Base-by-base conservation (phyloP, 805 yeast genomes). In the Starmerella kuoi region DNA sequence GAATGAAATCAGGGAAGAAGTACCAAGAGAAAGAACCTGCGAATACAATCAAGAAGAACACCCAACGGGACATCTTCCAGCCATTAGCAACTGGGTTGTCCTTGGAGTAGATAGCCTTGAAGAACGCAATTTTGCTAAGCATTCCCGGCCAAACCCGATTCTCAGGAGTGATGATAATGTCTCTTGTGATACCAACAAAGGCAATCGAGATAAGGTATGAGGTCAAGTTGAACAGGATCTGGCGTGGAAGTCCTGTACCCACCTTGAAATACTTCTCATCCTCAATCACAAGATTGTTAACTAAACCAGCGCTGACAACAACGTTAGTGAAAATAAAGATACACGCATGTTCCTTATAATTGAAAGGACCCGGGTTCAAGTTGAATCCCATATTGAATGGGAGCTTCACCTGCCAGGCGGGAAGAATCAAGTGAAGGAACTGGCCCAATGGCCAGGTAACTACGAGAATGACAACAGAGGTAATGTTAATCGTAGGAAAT, bases 91-190 rank as follows among this genome's bases (percentile, higher is more conserved):
- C 58, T 53, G 73, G 73, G 56, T 71, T 70, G 26, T 60, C 65
- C 48, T 69, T 61, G 55, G 67, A 47, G 59, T 65, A 69, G 59
- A 76, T 64, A 60, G 70, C 67, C 54, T 73, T 64, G 62, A 72
- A 66, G 50, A 77, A 69, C 19, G 80, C 75, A 22, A 74, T 55
- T 4, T 76, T 66, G 39, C 77, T 80, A 55, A 80, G 65, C 53
- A 70, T 70, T 2, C 73, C 59, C 4, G 88, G 88, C 87, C 87
- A 81, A 39, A 78, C 67, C 60, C 77, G 72, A n/a, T 74, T 63
- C 4, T 77, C 69, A 4, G 85, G 79, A 44, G 71, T 70, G 14
- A 79, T 77, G 47, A 79, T 65, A 27, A 76, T 64, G 49, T 72
- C 68, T 49, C 79, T 65, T 31, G 72, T 64, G 43, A 79, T 40